Conservation (phyloP, 1,139 yeast species). For the Yamadazyma mexicana region DNA sequence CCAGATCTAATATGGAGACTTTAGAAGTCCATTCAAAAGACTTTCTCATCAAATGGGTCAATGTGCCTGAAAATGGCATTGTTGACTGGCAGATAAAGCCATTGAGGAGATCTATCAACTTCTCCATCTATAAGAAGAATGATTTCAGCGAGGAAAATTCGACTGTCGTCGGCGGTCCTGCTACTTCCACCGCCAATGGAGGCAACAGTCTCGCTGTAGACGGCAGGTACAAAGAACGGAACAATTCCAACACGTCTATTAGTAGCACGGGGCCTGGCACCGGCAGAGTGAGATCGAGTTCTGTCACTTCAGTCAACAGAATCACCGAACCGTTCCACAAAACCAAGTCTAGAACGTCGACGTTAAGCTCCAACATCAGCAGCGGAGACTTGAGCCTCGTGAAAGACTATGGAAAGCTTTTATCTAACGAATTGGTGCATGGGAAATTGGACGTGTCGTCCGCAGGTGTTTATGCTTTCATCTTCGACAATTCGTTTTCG, state of each 20-base stretch:
- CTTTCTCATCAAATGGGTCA: conserved; percentile 87
- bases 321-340: conserved; percentile 33
- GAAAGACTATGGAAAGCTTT: conserved; percentile 49
- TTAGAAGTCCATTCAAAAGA: conserved; percentile 88
- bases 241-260: conserved; percentile 14
- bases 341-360: conserved; percentile 37
- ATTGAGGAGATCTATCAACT: conserved; percentile 74
- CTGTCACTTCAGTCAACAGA: conserved; percentile 40
- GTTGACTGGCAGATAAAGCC: conserved; percentile 86
- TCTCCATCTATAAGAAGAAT: conserved; percentile 55
- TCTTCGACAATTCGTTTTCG: conserved; percentile 89
- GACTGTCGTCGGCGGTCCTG: too few relatives aligned
- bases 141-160: conserved; percentile 20
- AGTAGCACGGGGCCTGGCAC: conserved; percentile 13
- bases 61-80: conserved; percentile 64
- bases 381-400: conserved; percentile 40
- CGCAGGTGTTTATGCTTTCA: conserved; percentile 78
- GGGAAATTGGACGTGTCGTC: conserved; percentile 59
- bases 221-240: conserved; percentile 7
- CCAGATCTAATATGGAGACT: conserved; percentile 60
- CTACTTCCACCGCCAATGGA: neutral
- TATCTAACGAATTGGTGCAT: conserved; percentile 56
- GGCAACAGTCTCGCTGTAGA: conserved; percentile 1
- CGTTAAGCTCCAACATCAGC: conserved; percentile 33
- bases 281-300: conserved; percentile 29